Evolutionary conservation across 257 asterid species (phyloP), one percentile per base, ranked within the genome.

Genomic region (Penstemon newberryi): DNA sequence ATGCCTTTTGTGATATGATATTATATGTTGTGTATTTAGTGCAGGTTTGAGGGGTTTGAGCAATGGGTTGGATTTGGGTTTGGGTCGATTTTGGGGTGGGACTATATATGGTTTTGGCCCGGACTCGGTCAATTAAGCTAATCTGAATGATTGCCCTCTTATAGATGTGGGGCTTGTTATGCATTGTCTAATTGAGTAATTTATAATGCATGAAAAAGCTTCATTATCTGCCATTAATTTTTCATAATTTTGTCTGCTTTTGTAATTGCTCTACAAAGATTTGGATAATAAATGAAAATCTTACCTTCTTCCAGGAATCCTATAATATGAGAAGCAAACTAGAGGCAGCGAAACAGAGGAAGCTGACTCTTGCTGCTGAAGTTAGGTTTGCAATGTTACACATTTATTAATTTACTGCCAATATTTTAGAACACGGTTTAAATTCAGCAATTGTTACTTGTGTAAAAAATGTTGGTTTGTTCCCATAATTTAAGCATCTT

Each of bases 291-390:
- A 50, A 60, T 50, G 5, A 49, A 3, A 6, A 58, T 33, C 10
- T 0, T 60, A 13, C 45, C 69, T 25, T 51, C 64, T 66, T 77
- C 54, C 85, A 92, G 98, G 97, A 86, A 47, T 63, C 81, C 18
- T 71, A 77, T 73, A 79, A 10, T 56, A 80, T 56, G 81, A 88
- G 78, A 75, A 78, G 79, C 61, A 82, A 79, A 68, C 73, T 92
- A 75, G 90, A 80, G 66, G 69, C 72, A 5, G 80, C 81, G 4
- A 85, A 79, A 66, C 80, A 79, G 73, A 81, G 83, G 78, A 88
- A 81, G 80, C 72, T 60, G 69, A 78, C 71, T 7, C 86, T 90
- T 55, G 75, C 84, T 58, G 98, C 93, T 67, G 96, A 92, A 92
- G 92, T 92, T 76, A 69, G 94, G 96, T 92, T 85, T 73, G 91